phyloP scores from a whole-genome alignment of 805 yeast genomes.

The Schwanniomyces sp. region DNA sequence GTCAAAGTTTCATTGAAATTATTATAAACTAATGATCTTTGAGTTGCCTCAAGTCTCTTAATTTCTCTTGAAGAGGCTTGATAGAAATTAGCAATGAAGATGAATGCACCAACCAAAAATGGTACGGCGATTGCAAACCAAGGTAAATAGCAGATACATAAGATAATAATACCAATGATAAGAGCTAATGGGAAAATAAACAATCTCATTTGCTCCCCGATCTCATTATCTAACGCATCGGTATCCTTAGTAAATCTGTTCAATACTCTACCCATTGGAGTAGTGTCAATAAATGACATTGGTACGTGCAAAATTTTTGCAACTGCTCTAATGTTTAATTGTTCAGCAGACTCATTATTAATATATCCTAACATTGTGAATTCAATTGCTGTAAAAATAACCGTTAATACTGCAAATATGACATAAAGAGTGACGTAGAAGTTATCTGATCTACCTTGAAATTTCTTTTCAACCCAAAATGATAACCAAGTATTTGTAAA shows the following conservation, averaged over 20 bases:
- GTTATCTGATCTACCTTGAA: slow-evolving; percentile 22
- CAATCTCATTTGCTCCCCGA: slow-evolving; percentile 43
- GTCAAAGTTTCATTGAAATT: slow-evolving; percentile 49
- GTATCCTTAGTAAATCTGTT: slow-evolving; percentile 47
- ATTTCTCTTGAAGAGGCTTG: slow-evolving; percentile 48
- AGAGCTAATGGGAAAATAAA: slow-evolving; percentile 41
- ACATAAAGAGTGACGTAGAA: slow-evolving; percentile 38
- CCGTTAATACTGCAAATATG: slow-evolving; percentile 35
- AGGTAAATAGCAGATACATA: slow-evolving; percentile 52
- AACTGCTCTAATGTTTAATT: slow-evolving; percentile 38
- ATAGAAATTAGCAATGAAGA: slow-evolving; percentile 43
- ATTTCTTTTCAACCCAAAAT: slow-evolving; percentile 39
- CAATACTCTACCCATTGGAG: slow-evolving; percentile 44
- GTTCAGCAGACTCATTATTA: slow-evolving; percentile 37
- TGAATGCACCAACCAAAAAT: slow-evolving; percentile 41
- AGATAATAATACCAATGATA: slow-evolving; percentile 39
- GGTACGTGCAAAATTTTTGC: slow-evolving; percentile 40
- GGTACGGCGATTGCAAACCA: slow-evolving; percentile 59
- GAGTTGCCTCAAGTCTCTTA: slow-evolving; percentile 48
- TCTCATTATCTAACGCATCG: slow-evolving; percentile 45
- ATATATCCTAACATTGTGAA: slow-evolving; percentile 43
- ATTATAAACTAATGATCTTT: slow-evolving; percentile 48
- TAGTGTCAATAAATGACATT: slow-evolving; percentile 43
- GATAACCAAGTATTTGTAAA: slow-evolving; percentile 48
- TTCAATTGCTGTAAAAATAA: slow-evolving; percentile 38